Evolutionary conservation across 345 rosid genomes (phyloP).

Genomic region (Sapria himalayana): DNA sequence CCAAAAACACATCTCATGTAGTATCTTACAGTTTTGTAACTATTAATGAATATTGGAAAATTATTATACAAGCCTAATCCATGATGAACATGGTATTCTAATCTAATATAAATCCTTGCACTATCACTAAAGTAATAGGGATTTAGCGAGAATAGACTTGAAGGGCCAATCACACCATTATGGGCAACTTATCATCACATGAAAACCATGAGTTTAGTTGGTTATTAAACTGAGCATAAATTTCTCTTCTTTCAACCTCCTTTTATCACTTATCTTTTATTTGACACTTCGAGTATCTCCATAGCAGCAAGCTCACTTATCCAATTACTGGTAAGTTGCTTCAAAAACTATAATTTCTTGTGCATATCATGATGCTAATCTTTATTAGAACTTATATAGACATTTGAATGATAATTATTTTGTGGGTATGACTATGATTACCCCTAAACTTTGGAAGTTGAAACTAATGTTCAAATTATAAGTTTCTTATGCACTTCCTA

Average conservation of each 20-base stretch:
- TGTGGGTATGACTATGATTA: slow-evolving; percentile 49
- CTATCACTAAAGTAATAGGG: too few relatives aligned
- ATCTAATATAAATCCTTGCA: too few relatives aligned
- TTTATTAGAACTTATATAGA: slow-evolving; percentile 14
- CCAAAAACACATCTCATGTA: slow-evolving; percentile 79
- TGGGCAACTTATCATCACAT: slow-evolving; percentile 85
- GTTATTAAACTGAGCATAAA: not conserved
- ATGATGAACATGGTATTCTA: too few relatives aligned
- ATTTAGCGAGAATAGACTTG: slow-evolving; percentile 81
- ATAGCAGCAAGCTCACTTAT: slow-evolving; percentile 76
- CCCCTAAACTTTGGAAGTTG: slow-evolving; percentile 81
- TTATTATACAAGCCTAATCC: too few relatives aligned
- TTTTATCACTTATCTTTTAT: not conserved
- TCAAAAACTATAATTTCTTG: not conserved
- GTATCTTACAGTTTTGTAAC: slow-evolving; percentile 89
- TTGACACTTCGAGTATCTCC: slow-evolving; percentile 40
- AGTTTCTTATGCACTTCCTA: slow-evolving; percentile 12
- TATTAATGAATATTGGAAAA: not conserved
- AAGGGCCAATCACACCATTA: slow-evolving; percentile 79
- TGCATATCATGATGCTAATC: not conserved
- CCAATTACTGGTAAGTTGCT: slow-evolving; percentile 55
- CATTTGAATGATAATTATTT: slow-evolving; percentile 62
- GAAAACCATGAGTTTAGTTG: slow-evolving; percentile 44
- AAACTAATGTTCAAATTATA: slow-evolving; percentile 83
- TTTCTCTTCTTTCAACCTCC: not conserved